phyloP scores from a whole-genome alignment of 164 flowering plant genomes.

The Taxillus chinensis region DNA sequence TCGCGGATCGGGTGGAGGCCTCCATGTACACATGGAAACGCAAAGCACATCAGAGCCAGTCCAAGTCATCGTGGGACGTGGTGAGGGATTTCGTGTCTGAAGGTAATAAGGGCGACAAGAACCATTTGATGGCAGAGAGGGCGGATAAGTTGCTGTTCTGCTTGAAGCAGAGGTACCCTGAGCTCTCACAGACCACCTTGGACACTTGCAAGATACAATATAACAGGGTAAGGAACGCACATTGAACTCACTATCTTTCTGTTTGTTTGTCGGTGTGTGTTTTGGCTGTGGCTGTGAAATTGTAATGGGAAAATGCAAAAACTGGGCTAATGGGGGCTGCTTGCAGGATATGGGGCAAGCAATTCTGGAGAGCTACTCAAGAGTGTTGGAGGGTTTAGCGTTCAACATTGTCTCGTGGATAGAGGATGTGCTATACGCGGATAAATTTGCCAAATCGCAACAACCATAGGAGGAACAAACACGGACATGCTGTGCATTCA shows the following conservation, averaged over 20 bases:
- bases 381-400: slow-evolving; percentile 92
- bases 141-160: slow-evolving; percentile 62
- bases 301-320: not conserved
- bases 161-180: slow-evolving; percentile 86
- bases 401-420: slow-evolving; percentile 90
- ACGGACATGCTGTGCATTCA: no score
- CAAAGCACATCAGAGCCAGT: slow-evolving; percentile 52
- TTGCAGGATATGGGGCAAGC: slow-evolving; percentile 95
- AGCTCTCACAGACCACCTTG: slow-evolving; percentile 77
- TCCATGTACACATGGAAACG: slow-evolving; percentile 92
- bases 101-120: slow-evolving; percentile 57
- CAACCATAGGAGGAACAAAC: slow-evolving; percentile 10
- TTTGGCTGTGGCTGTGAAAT: no score
- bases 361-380: slow-evolving; percentile 85
- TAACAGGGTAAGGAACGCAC: slow-evolving; percentile 57
- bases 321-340: not conserved
- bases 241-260: no score
- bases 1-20: slow-evolving; percentile 83
- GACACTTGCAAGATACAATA: slow-evolving; percentile 85
- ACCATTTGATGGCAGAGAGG: slow-evolving; percentile 57
- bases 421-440: slow-evolving; percentile 71
- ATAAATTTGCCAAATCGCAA: slow-evolving; percentile 31
- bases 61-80: slow-evolving; percentile 75
- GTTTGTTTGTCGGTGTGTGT: no score
- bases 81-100: slow-evolving; percentile 73